phyloP scores from a whole-genome alignment of 1,284 basidiomycete genomes.

The Ceratobasidium sp. region DNA sequence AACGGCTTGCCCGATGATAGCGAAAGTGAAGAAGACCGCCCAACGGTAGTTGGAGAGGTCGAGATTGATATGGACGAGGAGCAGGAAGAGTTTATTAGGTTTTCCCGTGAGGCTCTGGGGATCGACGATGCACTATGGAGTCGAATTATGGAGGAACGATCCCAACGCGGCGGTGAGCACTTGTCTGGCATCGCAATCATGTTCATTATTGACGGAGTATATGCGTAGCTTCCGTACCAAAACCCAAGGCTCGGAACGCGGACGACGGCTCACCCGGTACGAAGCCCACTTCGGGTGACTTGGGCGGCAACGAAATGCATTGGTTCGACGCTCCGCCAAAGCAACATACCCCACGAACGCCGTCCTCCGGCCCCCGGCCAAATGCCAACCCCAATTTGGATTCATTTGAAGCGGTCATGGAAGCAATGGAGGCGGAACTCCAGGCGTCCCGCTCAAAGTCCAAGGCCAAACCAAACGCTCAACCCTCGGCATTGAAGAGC shows the following conservation, averaged over 20 bases:
- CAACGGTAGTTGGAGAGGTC: slow-evolving; percentile 82
- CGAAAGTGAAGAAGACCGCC: slow-evolving; percentile 78
- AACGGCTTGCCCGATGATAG: slow-evolving; percentile 56
- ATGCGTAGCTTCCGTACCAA: slow-evolving; percentile 74
- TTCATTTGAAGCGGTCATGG: slow-evolving; percentile 95
- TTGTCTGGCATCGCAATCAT: neutral
- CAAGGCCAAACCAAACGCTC: slow-evolving; percentile 17
- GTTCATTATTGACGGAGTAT: neutral
- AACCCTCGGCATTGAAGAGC: slow-evolving; percentile 16
- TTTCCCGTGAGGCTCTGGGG: slow-evolving; percentile 89
- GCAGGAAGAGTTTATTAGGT: slow-evolving; percentile 91
- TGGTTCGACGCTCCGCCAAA: slow-evolving; percentile 34
- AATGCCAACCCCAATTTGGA: slow-evolving; percentile 74
- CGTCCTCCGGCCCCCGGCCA: slow-evolving; percentile 39
- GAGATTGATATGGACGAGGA: slow-evolving; percentile 91
- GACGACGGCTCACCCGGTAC: neutral
- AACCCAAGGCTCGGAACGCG: neutral
- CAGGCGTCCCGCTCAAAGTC: slow-evolving; percentile 56
- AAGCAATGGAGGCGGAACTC: slow-evolving; percentile 90
- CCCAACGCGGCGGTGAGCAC: slow-evolving; percentile 77
- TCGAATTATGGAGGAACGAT: slow-evolving; percentile 81
- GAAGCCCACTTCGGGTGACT: slow-evolving; percentile 5
- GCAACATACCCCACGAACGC: slow-evolving; percentile 28
- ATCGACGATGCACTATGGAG: slow-evolving; percentile 87
- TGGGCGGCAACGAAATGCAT: slow-evolving; percentile 34